Evolutionary conservation across 331 rosid species (phyloP), one percentile per base, ranked within the genome.

Genomic region (Quercus lobata): DNA sequence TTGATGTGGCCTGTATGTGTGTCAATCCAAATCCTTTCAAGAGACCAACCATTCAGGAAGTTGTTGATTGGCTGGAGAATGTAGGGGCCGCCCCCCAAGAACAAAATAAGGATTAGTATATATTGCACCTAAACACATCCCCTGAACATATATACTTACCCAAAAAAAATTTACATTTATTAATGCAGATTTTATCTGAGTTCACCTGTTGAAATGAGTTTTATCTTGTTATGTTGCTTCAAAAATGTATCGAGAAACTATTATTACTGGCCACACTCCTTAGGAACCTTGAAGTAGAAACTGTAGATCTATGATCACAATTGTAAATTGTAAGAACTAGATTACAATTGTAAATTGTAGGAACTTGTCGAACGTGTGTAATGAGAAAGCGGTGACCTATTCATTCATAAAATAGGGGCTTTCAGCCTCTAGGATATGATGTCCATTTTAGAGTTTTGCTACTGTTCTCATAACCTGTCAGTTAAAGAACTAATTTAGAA

Each of bases 1-100:
- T 95, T n/a, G 96, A 95, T 75, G 90, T 91, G 83, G 99, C 97
- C 27, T 95, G 96, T 85, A 77, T 93, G 93, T 95, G 99, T 86
- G 91, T 93, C 57, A 90, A 81, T 85, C 91, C 69, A 73, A 90
- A 89, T 83, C 99, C 97, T 81, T 71, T 92, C 76, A 91, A 89
- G 89, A 91, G 99, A 83, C 97, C 99, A 65, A 84, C 83, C 78
- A 95, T 95, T 71, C 89, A 76, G 78, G 97, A 95, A 85, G 97
- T 95, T 76, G 97, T 91, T 14, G 89, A 90, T 81, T 91, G 96
- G 97, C 86, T 93, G 75, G 82, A 88, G 73, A 88, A 90, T 85
- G 88, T 93, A 54, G 91, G 87, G 84, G 81, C 88, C 30, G 62
- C 71, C 72, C 81, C 84, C 56, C 84, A 72, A 63, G 85, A 82